phyloP scores from a whole-genome alignment of 139 green algal genomes.

The Tetraselmis striata region DNA sequence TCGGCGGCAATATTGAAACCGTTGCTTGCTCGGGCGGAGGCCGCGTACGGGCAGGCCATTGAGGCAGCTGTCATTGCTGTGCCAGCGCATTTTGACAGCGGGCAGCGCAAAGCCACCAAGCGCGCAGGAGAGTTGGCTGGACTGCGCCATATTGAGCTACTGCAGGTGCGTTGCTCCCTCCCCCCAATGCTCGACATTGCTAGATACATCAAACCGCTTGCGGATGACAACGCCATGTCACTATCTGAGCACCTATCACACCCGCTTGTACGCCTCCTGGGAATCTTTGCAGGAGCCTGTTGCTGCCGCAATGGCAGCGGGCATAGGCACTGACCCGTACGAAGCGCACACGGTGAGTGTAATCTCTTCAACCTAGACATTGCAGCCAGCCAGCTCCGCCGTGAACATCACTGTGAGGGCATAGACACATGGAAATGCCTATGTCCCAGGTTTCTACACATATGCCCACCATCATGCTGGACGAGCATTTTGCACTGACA shows the following conservation, averaged over 20 bases:
- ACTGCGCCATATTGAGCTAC: background rate
- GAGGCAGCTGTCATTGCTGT: constrained; percentile 58
- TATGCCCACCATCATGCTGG: too few relatives aligned
- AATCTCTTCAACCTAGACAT: too few relatives aligned
- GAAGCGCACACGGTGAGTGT: background rate
- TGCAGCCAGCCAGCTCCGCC: too few relatives aligned
- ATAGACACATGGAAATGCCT: too few relatives aligned
- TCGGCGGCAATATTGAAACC: background rate
- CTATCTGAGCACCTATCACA: background rate
- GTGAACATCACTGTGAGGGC: too few relatives aligned
- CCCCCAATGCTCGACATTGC: background rate
- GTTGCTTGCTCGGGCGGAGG: background rate
- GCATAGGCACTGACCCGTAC: constrained; percentile 37
- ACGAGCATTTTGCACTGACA: too few relatives aligned
- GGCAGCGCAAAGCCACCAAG: constrained; percentile 51
- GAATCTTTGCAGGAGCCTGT: background rate
- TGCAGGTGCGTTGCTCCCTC: background rate
- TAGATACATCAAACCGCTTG: too few relatives aligned
- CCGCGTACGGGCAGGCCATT: background rate
- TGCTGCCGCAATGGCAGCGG: constrained; percentile 69
- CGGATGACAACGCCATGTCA: too few relatives aligned
- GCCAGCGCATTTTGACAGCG: constrained; percentile 57
- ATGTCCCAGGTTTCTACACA: too few relatives aligned
- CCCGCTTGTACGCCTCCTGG: background rate
- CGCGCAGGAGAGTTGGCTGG: constrained; percentile 28